Base-by-base conservation (phyloP, 495 filamentous ascomycete genomes). In the Extremus antarcticus region DNA sequence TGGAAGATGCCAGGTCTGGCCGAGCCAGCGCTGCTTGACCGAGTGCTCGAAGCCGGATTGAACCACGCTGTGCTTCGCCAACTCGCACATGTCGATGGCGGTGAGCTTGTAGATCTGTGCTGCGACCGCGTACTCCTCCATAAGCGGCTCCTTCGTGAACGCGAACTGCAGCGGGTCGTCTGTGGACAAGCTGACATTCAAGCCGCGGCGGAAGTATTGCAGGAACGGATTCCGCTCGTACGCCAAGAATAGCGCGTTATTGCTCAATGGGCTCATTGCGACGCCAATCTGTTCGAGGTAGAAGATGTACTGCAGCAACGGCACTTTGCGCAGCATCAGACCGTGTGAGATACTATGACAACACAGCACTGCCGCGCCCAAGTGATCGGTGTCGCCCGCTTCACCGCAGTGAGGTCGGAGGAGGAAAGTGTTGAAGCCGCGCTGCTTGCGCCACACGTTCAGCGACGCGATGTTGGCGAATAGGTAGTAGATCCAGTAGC, bases 291-390 rank as follows among this genome's bases (percentile, higher is more conserved):
- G 90, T 63, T 98, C 90, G 21, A 98, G 80, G 61, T 98, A 98
- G 71, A 94, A 98, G 49, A 97, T 84, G 69, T 98, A 98, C 65
- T 98, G 92, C 56, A 98, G 68, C 47, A 98, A 68, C 3, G 92
- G 94, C 9, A 97, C 90, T 65, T 98, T 98, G 32, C 94, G 82
- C 32, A 98, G 75, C 53, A 95, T 73, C 39, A 98, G 81, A 1
- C 92, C 92, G 67, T 98, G 92, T 65, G 87, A 95, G 69, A 98
- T 98, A 65, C 91, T 96, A 67, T 98, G 91, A 65, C 88, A 95
- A 73, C 90, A 94, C 21, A 98, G 77, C 56, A 90, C 83, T 3
- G 90, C 94, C 9, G 90, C 87, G 4, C 90, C 90, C 17, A 98
- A 73, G 76, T 98, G 92, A 67, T 98, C 92, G 17, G 88, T 90